Base-by-base conservation (phyloP, 192 early-diverging fungal genomes). In the Helicostylum pulchrum region DNA sequence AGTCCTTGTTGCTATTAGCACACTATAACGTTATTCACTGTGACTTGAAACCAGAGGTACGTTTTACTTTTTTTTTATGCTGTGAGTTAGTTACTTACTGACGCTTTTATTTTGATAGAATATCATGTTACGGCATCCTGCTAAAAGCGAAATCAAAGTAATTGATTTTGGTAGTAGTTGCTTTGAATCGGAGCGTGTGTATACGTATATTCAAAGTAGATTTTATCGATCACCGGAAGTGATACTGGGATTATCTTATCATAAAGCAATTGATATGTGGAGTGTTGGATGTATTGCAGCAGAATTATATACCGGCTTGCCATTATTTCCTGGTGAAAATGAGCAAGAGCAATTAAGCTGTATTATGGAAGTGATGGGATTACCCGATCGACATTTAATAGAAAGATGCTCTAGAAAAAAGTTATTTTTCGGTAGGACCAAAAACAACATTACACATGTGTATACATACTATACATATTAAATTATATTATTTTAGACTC, bases 181-280 rank as follows among this genome's bases (percentile, higher is more conserved):
- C 67, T 88, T 92, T 26, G 90, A 95, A 72, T 80, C 83, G 48
- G 96, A 99, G 74, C 89, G 91, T 63, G 89, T 98, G 34, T 99
- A 99, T 74, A 98, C 96, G 1, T 99, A 99, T 72, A 97, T 99
- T 50, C 97, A 99, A 77, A 88, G 85, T 68, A 84, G 97, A 32
- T 99, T 97, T 76, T 99, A 99, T 75, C 88, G 97, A 20, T 92
- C 92, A 15, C 97, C 97, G n/a, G 97, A 99, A 76, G 94, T 99
- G 34, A 99, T 99, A 58, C 71, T 47, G 59, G 74, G 94, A 32
- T 82, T 85, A 74, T 85, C 82, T 5, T 99, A 99, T 68, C 92
- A 84, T 62, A 92, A 86, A 66, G 86, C 92, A 4, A 99, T 99
- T 62, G 97, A 99, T 75, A 92, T 99, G 89, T 99, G 97, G 97